Base-by-base conservation (phyloP, 768 basidiomycete species). In the Termitomyces sp. region DNA sequence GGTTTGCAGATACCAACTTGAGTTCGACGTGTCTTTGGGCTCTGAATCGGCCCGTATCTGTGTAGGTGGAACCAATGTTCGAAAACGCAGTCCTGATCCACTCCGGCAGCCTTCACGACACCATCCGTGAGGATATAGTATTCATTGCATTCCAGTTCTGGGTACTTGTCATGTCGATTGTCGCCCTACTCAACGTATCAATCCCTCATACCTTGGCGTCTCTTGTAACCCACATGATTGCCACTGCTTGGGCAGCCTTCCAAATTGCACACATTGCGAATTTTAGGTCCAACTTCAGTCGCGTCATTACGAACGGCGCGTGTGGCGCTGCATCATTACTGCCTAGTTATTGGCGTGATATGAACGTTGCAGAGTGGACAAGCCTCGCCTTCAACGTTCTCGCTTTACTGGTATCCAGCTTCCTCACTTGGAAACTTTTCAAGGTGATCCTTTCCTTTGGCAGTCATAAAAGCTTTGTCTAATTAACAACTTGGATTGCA, bases 81-180 rank as follows among this genome's bases (percentile, higher is more conserved):
- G 14, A 41, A 35, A 55, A 20, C 2, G 7, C n/a, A 41, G 28
- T 18, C 40, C 8, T 32, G 41, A 59, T 58, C 14, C 56, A 32
- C 50, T 56, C 28, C 23, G 58, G 26, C 61, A 91, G 89, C 26
- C 78, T 93, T 55, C 75, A 76, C 55, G 82, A 89, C 67, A 90
- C 88, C 32, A 82, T 88, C 69, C 85, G 90, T 30, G 89, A 91
- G 67, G 91, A 93, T 69, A 72, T 89, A 59, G 80, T 86, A 12
- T 91, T 91, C 71, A 84, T 92, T 43, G 78, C 79, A 6, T 93
- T 91, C 74, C 88, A 92, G 64, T 73, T 89, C 56, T 93, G 91
- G 90, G 84, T 90, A 6, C 74, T 91, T 16, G 88, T 86, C 33
- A 87, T 91, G 85, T 89, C 88, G 12, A 58, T 87, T 32, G 86